Evolutionary conservation across 2,329 filamentous ascomycete species (phyloP), one percentile per base, ranked within the genome.

Genomic region (Cordyceps farinosa): DNA sequence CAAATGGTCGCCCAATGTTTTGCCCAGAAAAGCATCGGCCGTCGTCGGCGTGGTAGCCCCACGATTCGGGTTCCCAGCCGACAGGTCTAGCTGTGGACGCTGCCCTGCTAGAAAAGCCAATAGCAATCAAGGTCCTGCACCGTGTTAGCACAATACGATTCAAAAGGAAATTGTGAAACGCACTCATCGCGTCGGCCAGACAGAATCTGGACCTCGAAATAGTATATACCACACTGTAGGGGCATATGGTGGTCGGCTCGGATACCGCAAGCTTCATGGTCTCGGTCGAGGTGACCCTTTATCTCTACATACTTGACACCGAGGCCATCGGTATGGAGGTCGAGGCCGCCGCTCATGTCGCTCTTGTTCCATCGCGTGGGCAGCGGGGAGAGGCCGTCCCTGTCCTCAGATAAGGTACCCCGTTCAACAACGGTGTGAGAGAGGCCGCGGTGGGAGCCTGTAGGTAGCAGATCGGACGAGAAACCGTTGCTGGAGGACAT

Each of bases 181-280:
- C 77, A 86, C 83, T 86, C 84, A 50, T 85, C 82, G 66, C 77
- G 76, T 70, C 81, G 83, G 59, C 77, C 80, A 17, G 78, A 76
- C 32, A 83, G 64, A 54, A 87, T 78, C 17, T 77, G 77, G 30
- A 89, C 82, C 73, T 99, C 95, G 72, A 87, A 99, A 74, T 99
- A 99, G 75, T 97, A 99, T 65, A 99, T 89, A 2, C 95, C 95
- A 68, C 91, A 95, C 71, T 96, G 90, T 42, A 87, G 83, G 4
- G 95, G 92, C 87, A 98, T 97, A 55, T 88, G 85, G 73, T 92
- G 82, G 74, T 99, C 90, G 34, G 93, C 86, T 62, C 95, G 87
- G 64, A 97, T 87, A 13, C 91, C 86, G 42, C 87, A 92, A 22
- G 92, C 91, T 73, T 98, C 95, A 71, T 90, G 80, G 8, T 88